Base-by-base conservation (phyloP, 768 basidiomycete species). In the Gautieria morchelliformis region DNA sequence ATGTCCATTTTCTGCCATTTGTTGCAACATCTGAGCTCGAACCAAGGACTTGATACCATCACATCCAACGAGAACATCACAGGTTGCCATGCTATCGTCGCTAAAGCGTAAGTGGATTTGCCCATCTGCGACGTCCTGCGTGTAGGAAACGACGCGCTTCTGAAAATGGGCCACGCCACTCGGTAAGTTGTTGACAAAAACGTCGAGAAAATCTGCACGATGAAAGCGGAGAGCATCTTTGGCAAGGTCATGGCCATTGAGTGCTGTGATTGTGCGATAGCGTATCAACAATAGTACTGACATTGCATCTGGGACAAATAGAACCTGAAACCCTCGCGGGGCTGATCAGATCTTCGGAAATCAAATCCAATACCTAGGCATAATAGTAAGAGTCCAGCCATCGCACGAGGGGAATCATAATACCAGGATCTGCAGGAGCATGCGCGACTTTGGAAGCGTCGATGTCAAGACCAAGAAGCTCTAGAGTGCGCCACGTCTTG, bases 401-500 rank as follows among this genome's bases (percentile, higher is more conserved):
- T 19, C 35, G 11, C 27, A 15, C 22, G 11, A 54, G 30, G 17
- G 17, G 2, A 48, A 50, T 4, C 17, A 56, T 4, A 3, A 17
- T 50, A 57, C 56, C 56, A 27, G 46, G 11, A 50, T 42, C 42
- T n/a, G 58, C 52, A n/a, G 65, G 69, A 33, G 60, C 60, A 46
- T 64, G 61, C 11, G 65, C 63, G 8, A 66, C 52, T 7, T 63
- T 58, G 14, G 59, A 58, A 1, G 67, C 56, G 15, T 68, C 60
- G 4, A 56, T 61, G 27, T 64, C 62, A 35, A 81, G 59, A 0
- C 74, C 77, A 49, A 81, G 74, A 12, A 66, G 63, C 27, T 72
- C 65, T 59, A 81, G 61, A n/a, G 78, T 68, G 5, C 65, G 67
- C 74, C 75, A 76, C 8, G 77, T 77, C 40, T 76, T 67, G 9